Base-by-base conservation (phyloP, 2,329 filamentous ascomycete species). In the Talaromyces sp. region DNA sequence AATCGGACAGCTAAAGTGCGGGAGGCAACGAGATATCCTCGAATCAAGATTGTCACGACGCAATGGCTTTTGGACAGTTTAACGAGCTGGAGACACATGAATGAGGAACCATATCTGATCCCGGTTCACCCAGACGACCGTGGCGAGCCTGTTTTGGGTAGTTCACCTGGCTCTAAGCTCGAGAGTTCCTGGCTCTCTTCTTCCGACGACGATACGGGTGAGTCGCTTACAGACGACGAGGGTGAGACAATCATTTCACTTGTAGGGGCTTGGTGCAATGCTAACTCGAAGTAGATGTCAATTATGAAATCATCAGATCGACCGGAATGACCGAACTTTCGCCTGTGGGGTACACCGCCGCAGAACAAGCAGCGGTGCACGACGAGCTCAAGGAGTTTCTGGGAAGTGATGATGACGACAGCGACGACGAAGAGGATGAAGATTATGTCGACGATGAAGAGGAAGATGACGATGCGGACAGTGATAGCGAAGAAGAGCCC, bases 1-100 rank as follows among this genome's bases (percentile, higher is more conserved):
- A 89, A 89, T 35, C 87, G 93, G 23, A 98, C 95, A 0, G 89
- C 91, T 60, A 99, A 99, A 77, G 92, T 98, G 48, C 88, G 91
- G 55, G 89, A 93, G 75, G 95, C 95, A 0, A 88, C 90, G 14
- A 86, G 88, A 66, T 89, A 92, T 61, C 82, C 89, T 0, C 86
- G 86, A 16, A 90, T 98, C 75, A 93, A 92, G 73, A 96, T 99
- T 63, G 95, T 99, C 55, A 92, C 89, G 68, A 90, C 92, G 60
- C 87, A 91, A 69, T 99, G 95, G 95, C 86, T 99, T 33, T 83
- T 88, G 35, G 89, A 93, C 68, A 96, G 88, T 61, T 86, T 98
- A 66, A 89, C 87, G 28, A 88, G 89, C 73, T 99, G 95, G 95
- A 82, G 84, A 66, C 88, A 85, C 62, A 80, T 96, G 11, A 87